Conservation (phyloP, 1,284 basidiomycete species). For the Boletus subluridellus region DNA sequence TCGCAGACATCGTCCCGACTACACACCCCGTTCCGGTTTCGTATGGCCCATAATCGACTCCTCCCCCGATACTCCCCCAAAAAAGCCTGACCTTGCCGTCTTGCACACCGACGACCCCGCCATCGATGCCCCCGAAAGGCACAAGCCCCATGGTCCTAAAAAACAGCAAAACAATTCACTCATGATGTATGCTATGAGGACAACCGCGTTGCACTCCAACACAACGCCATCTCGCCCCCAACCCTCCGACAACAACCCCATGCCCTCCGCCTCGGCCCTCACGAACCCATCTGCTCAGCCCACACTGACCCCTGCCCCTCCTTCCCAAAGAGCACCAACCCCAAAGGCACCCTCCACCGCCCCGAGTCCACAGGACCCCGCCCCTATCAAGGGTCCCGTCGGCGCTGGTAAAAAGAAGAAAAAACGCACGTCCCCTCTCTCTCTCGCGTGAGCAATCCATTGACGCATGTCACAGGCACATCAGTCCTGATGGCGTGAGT, state of each 20-base stretch:
- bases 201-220: slow-evolving; percentile 66
- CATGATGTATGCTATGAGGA: slow-evolving; percentile 69
- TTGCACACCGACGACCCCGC: slow-evolving; percentile 26
- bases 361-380: slow-evolving; percentile 43
- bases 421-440: slow-evolving; percentile 25
- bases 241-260: slow-evolving; percentile 35
- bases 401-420: slow-evolving; percentile 66
- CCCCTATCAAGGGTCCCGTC: slow-evolving; percentile 43
- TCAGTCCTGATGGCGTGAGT: slow-evolving; percentile 27
- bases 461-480: slow-evolving; percentile 21
- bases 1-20: slow-evolving; percentile 67
- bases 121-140: slow-evolving; percentile 24
- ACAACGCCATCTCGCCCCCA: slow-evolving; percentile 42
- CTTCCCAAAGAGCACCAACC: slow-evolving; percentile 40
- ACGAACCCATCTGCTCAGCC: slow-evolving; percentile 38
- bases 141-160: slow-evolving; percentile 38
- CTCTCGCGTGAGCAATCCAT: background rate
- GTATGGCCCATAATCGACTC: slow-evolving; percentile 73
- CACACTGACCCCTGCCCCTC: slow-evolving; percentile 52
- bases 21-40: slow-evolving; percentile 75
- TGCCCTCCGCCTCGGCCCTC: slow-evolving; percentile 39
- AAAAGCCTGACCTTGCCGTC: slow-evolving; percentile 42
- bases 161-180: slow-evolving; percentile 65
- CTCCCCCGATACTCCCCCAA: slow-evolving; percentile 38
- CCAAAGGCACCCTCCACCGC: slow-evolving; percentile 41